Evolutionary conservation across 345 rosid genomes (phyloP).

Genomic region (Chamaenerion angustifolium): DNA sequence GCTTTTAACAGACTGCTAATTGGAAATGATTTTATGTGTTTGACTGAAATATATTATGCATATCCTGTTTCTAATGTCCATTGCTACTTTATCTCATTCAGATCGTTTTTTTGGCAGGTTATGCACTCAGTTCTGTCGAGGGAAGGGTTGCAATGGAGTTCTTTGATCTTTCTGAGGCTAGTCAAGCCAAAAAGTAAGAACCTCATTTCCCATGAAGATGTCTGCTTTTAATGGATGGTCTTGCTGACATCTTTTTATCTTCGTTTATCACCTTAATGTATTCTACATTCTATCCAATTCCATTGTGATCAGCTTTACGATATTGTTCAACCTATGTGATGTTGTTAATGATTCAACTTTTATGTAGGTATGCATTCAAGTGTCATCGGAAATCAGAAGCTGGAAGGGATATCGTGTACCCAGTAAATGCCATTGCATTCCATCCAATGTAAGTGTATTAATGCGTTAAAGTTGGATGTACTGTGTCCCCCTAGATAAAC

Average conservation of each 20-base stretch:
- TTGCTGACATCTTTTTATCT: too few relatives aligned
- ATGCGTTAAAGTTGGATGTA: too few relatives aligned
- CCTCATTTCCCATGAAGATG: background rate
- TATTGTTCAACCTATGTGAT: background rate
- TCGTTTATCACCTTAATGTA: background rate
- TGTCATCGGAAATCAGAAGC: constrained; percentile 97
- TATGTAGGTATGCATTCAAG: constrained; percentile 87
- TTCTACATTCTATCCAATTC: too few relatives aligned
- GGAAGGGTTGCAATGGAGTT: constrained; percentile 98
- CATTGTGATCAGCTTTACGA: too few relatives aligned
- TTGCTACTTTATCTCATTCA: too few relatives aligned
- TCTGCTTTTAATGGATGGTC: too few relatives aligned
- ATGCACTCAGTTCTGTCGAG: constrained; percentile 94
- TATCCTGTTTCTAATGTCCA: too few relatives aligned
- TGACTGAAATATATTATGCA: too few relatives aligned
- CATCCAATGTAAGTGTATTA: constrained; percentile 81
- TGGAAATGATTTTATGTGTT: background rate
- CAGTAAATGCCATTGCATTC: constrained; percentile 91
- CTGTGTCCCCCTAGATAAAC: too few relatives aligned
- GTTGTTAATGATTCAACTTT: constrained; percentile 1
- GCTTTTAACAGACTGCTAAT: background rate
- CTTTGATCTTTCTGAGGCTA: constrained; percentile 83
- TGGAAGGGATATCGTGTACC: constrained; percentile 89
- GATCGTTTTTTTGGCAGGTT: constrained; percentile 39
- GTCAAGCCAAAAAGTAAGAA: constrained; percentile 86